Evolutionary conservation across 2,329 filamentous ascomycete genomes (phyloP).

Genomic region (Talaromyces piceae): DNA sequence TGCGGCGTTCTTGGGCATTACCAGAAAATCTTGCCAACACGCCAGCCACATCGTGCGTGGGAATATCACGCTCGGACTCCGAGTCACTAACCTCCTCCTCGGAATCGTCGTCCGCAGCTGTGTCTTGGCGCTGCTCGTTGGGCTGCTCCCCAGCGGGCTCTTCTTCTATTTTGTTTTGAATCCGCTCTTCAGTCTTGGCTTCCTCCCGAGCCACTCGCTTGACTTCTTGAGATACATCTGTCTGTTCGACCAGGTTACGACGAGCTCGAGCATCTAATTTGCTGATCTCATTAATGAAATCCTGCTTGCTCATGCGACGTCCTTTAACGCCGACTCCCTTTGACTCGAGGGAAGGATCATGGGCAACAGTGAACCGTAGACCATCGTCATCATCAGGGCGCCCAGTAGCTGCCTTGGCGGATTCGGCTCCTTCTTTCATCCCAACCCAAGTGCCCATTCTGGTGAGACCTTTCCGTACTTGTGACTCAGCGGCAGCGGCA

Average conservation of each 20-base stretch:
- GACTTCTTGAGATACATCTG: constrained; percentile 32
- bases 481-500: constrained; percentile 25
- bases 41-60: constrained; percentile 25
- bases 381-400: constrained; percentile 37
- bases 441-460: constrained; percentile 56
- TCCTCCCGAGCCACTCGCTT: constrained; percentile 31
- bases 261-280: constrained; percentile 53
- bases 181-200: constrained; percentile 14
- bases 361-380: constrained; percentile 55
- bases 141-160: background rate
- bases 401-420: constrained; percentile 18
- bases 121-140: constrained; percentile 10
- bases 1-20: constrained; percentile 31
- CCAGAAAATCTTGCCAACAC: constrained; percentile 7
- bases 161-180: constrained; percentile 17
- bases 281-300: constrained; percentile 58
- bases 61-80: constrained; percentile 16
- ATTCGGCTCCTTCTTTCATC: constrained; percentile 28
- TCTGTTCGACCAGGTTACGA: constrained; percentile 38
- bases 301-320: constrained; percentile 55
- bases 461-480: constrained; percentile 45
- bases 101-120: constrained; percentile 8
- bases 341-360: constrained; percentile 29
- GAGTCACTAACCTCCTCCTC: constrained; percentile 3
- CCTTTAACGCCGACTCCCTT: constrained; percentile 41